Evolutionary conservation across 306 rosid species (phyloP), one percentile per base, ranked within the genome.

Genomic region (Rubus parviflorus): DNA sequence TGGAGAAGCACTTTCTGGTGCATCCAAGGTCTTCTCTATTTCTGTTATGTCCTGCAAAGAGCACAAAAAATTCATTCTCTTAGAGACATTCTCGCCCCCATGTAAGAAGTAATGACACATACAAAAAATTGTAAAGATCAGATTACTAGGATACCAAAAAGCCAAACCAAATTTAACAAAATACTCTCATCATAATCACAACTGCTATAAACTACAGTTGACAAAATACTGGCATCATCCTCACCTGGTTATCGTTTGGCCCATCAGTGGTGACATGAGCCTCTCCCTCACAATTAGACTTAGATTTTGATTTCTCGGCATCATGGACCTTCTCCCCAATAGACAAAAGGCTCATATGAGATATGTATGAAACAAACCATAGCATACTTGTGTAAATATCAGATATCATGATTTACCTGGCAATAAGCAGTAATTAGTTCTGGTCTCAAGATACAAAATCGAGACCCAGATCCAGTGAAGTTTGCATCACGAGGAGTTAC

Each of bases 401-500:
- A 13, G 22, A 42, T 68, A 70, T 63, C 69, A 61, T 42, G 60
- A 57, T 25, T 73, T 70, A 91, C 99, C 96, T 92, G 98, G 83
- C 90, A 91, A 87, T 80, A 96, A 14, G 92, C 90, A 53, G 91
- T 87, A 78, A 96, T 91, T 73, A 96, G 84, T 84, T 96, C 99
- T 62, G 93, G 90, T 78, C 99, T 91, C 85, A 96, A 75, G 25
- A 96, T 91, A 80, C 96, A 89, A 81, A 90, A 96, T 77, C 98
- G 91, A 48, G 98, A 92, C 52, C 98, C 90, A 66, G 91, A 84
- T 72, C 98, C 97, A 75, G 86, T 89, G 79, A 86, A 89, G 82
- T 92, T 96, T 65, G 97, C 97, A 91, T 96, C 98, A 58, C 97
- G 96, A 53, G 99, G 99, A 70, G 99, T 92, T 62, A 93, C 97